phyloP scores from a whole-genome alignment of 768 basidiomycete species.

The Sistotremastrum suecicum region DNA sequence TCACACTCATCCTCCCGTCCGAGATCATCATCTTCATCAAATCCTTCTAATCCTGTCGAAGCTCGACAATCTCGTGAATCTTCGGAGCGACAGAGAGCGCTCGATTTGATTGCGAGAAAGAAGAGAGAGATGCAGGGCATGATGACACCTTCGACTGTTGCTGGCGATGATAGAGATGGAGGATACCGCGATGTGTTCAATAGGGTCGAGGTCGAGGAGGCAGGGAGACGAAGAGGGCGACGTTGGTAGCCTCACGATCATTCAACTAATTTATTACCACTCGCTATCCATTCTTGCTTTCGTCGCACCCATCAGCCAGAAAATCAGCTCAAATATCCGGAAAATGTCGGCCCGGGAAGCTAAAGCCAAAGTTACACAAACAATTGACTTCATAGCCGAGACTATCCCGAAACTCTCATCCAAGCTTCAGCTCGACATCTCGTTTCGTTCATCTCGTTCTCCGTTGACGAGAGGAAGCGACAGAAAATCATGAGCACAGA shows the following conservation, averaged over 20 bases:
- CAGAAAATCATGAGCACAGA: too few relatives aligned
- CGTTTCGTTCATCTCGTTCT: too few relatives aligned
- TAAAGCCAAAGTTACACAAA: too few relatives aligned
- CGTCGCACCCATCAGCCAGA: too few relatives aligned
- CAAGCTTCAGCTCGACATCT: too few relatives aligned
- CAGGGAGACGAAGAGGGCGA: conserved; percentile 34
- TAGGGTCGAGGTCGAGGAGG: conserved; percentile 55
- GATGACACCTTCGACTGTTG: conserved; percentile 59
- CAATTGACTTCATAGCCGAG: too few relatives aligned
- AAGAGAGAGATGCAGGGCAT: conserved; percentile 49
- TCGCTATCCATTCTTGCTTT: too few relatives aligned
- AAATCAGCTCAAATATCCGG: too few relatives aligned
- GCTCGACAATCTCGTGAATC: conserved; percentile 59
- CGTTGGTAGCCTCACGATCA: conserved; percentile 5
- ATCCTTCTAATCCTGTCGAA: conserved; percentile 28
- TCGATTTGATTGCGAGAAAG: conserved; percentile 55
- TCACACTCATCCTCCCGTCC: conserved; percentile 9
- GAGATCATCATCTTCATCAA: conserved; percentile 8
- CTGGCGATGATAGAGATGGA: conserved; percentile 22
- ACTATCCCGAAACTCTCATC: too few relatives aligned
- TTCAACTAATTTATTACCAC: too few relatives aligned
- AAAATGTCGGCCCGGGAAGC: too few relatives aligned
- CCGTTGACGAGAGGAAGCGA: too few relatives aligned
- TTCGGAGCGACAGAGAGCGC: conserved; percentile 59
- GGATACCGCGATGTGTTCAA: conserved; percentile 66